Conservation (phyloP, 176 grass and related monocot species). For the Pontederia crassipes region DNA sequence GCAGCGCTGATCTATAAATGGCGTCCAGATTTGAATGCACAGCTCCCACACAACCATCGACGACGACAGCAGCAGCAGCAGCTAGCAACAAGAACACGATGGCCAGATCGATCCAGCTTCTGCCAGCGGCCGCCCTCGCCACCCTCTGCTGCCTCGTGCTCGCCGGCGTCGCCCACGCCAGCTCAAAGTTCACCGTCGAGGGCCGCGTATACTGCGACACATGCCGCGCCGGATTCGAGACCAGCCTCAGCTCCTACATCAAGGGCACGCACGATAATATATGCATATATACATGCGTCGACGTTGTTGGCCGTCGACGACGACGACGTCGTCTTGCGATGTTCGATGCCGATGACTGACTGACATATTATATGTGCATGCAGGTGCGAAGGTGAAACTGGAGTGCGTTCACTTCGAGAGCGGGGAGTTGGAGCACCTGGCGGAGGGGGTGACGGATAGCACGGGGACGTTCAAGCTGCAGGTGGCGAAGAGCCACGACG, state of each 20-base stretch:
- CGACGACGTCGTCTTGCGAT: too few species aligned
- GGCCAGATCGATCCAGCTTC: too few species aligned
- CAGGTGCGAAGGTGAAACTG: conserved; percentile 6
- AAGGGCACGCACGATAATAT: conserved; percentile 23
- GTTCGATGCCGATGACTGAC: too few species aligned
- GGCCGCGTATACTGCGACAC: conserved; percentile 56
- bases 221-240: conserved; percentile 58
- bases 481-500: background rate
- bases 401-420: background rate
- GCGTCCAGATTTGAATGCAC: too few species aligned
- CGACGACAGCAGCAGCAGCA: too few species aligned
- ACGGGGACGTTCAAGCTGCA: background rate
- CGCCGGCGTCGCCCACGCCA: background rate
- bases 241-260: conserved; percentile 27
- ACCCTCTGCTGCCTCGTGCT: background rate
- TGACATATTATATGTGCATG: too few species aligned
- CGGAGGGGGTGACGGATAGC: background rate
- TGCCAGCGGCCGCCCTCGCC: background rate
- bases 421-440: background rate
- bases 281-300: too few species aligned
- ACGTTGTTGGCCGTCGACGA: too few species aligned
- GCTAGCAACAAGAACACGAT: too few species aligned
- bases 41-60: too few species aligned
- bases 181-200: conserved; percentile 14
- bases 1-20: too few species aligned